A percentile compares a stretch with the other conserved stretches of the same genome.
Conservation (phyloP, 441 rosid genomes). For the Omphalea diandra region DNA sequence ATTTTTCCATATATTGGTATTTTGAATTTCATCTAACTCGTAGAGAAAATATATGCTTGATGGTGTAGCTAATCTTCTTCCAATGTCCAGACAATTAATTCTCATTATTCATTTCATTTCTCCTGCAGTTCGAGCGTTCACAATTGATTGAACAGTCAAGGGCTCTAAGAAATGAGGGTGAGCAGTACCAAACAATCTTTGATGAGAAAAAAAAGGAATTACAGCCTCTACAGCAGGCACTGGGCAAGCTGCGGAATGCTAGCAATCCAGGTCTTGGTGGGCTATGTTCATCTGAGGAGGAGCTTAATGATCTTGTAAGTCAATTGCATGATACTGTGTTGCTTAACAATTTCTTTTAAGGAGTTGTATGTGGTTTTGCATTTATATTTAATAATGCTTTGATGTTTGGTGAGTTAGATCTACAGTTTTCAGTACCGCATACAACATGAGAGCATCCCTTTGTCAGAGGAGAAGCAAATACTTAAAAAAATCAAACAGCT, state of each 20-base stretch:
- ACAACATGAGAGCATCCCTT: conserved; percentile 88
- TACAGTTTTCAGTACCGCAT: conserved; percentile 73
- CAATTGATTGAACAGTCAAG: conserved; percentile 53
- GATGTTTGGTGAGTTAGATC: conserved; percentile 54
- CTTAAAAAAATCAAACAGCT: conserved; percentile 90
- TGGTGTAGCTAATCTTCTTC: neutral
- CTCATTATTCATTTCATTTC: conserved; percentile 8
- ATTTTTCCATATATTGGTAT: neutral
- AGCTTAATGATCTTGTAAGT: conserved; percentile 76
- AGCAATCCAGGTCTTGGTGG: conserved; percentile 52
- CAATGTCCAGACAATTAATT: neutral
- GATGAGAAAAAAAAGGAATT: conserved; percentile 77
- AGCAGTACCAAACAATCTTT: conserved; percentile 48
- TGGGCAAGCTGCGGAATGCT: conserved; percentile 73
- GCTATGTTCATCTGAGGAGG: conserved; percentile 90
- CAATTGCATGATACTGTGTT: conserved; percentile 11
- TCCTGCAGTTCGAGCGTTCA: conserved; percentile 50
- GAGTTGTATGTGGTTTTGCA: neutral
- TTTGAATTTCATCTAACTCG: neutral
- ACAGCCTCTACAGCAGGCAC: conserved; percentile 86
- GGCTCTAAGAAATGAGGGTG: conserved; percentile 58
- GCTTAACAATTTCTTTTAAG: conserved; percentile 4
- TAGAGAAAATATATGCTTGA: neutral
- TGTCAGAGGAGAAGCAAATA: conserved; percentile 90
- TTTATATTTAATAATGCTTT: neutral